A percentile compares a stretch with the other conserved stretches of the same genome.
Conservation (phyloP, 169 alveolate species). For the Babesia microti region DNA sequence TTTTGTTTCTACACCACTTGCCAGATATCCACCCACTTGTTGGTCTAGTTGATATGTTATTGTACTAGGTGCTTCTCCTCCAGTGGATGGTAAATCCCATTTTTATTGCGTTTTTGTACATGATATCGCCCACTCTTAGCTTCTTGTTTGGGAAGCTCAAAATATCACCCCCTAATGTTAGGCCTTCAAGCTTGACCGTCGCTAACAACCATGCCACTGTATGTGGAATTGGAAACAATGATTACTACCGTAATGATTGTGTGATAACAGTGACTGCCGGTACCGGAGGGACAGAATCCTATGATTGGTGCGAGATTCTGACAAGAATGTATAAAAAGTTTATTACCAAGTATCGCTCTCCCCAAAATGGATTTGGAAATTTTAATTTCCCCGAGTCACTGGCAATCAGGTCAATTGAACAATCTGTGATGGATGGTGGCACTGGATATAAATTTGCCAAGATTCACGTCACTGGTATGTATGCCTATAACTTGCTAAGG, state of each 20-base stretch:
- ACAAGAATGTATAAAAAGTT: conserved; percentile 55
- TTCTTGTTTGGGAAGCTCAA: not conserved
- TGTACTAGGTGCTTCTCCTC: no score
- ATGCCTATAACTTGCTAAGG: conserved; percentile 51
- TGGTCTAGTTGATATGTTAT: no score
- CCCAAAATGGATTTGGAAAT: conserved; percentile 9
- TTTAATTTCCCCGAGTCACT: conserved; percentile 6
- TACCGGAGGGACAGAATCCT: conserved; percentile 61
- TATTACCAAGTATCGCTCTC: conserved; percentile 28
- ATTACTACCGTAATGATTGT: conserved; percentile 29
- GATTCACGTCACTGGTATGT: conserved; percentile 52
- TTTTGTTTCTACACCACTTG: no score
- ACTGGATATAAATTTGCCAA: conserved; percentile 52
- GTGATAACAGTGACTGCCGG: conserved; percentile 39
- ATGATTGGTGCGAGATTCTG: conserved; percentile 54
- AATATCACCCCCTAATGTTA: not conserved
- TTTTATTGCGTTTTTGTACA: not conserved
- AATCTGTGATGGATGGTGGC: conserved; percentile 39
- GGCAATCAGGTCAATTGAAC: conserved; percentile 20
- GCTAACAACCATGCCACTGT: conserved; percentile 5
- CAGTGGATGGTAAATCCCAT: not conserved
- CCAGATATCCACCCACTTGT: no score
- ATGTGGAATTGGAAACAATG: conserved; percentile 17
- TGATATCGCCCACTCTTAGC: not conserved
- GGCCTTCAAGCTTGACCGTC: not conserved